phyloP scores from a whole-genome alignment of 495 filamentous ascomycete genomes.

The Pyrenula aspistea region DNA sequence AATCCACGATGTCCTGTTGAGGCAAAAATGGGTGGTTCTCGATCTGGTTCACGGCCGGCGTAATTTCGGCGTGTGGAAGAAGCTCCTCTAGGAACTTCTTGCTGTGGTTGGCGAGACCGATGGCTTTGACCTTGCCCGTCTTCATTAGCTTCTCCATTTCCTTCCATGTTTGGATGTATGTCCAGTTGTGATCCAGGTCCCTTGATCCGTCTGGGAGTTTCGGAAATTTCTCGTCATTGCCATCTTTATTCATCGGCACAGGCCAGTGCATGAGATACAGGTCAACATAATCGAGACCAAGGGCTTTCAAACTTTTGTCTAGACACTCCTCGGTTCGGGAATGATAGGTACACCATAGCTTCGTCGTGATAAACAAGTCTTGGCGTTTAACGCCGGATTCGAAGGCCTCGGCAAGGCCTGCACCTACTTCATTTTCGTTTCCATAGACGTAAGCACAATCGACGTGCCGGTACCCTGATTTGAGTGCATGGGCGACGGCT shows the following conservation, averaged over 20 bases:
- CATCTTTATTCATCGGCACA: constrained; percentile 54
- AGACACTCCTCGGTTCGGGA: constrained; percentile 47
- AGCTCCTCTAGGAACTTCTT: constrained; percentile 48
- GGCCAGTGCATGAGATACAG: constrained; percentile 59
- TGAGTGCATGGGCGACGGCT: constrained; percentile 29
- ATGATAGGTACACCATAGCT: constrained; percentile 45
- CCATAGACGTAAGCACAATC: constrained; percentile 61
- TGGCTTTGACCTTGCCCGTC: constrained; percentile 45
- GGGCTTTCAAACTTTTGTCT: constrained; percentile 44
- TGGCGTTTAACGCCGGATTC: constrained; percentile 38
- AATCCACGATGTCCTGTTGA: constrained; percentile 74
- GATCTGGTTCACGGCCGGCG: constrained; percentile 60
- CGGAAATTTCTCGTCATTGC: constrained; percentile 34
- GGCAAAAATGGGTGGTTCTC: constrained; percentile 51
- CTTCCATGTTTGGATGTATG: constrained; percentile 50
- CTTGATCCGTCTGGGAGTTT: constrained; percentile 7
- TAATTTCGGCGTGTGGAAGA: constrained; percentile 46
- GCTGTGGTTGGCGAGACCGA: constrained; percentile 64
- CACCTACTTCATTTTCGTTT: constrained; percentile 56
- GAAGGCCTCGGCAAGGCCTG: constrained; percentile 31
- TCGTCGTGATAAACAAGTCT: constrained; percentile 56
- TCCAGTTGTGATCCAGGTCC: constrained; percentile 22
- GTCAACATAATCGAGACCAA: constrained; percentile 53
- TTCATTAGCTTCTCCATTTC: constrained; percentile 47
- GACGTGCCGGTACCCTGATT: constrained; percentile 57